These are phyloP conservation scores for Pyricularia grisea DNA, from an alignment of 2,329 filamentous ascomycete genomes.

Conservation along the genomic window DNA sequence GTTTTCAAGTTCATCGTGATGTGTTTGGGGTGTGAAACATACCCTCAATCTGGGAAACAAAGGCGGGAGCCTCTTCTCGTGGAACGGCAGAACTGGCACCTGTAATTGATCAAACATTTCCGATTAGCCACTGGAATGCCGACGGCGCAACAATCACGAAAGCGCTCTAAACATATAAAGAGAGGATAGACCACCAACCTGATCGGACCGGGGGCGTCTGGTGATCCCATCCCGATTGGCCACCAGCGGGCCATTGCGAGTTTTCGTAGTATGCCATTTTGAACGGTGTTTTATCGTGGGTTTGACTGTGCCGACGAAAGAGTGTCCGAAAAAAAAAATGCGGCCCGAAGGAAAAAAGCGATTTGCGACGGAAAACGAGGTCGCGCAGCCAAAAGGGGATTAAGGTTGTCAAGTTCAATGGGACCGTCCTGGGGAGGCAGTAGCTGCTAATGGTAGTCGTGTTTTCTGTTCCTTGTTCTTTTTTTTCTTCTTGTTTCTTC, in stretches of 20 bases:
- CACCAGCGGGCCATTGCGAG: slow-evolving; percentile 17
- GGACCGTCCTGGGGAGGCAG: not conserved
- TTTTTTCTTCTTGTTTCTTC: not conserved
- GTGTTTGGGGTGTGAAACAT: slow-evolving; percentile 12
- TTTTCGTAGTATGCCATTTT: slow-evolving; percentile 20
- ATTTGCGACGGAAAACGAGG: not conserved
- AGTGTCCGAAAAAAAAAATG: not conserved
- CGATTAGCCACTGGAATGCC: slow-evolving; percentile 1
- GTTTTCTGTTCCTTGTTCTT: not conserved
- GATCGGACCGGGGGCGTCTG: slow-evolving; percentile 18
- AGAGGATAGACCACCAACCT: slow-evolving; percentile 11
- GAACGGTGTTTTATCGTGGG: not conserved
- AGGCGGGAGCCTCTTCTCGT: slow-evolving; percentile 22
- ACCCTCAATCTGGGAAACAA: slow-evolving; percentile 26
- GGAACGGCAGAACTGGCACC: slow-evolving; percentile 25
- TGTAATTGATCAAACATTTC: slow-evolving; percentile 7
- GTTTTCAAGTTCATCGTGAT: not conserved
- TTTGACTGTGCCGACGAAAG: not conserved
- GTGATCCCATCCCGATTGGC: slow-evolving; percentile 18
- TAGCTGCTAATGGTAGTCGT: not conserved
- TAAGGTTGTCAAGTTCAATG: not conserved
- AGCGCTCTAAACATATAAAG: not conserved
- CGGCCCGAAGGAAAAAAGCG: too few species aligned
- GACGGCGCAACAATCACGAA: not conserved
- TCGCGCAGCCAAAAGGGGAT: not conserved